phyloP scores from a whole-genome alignment of 441 rosid species.

The Bruguiera hainesii region DNA sequence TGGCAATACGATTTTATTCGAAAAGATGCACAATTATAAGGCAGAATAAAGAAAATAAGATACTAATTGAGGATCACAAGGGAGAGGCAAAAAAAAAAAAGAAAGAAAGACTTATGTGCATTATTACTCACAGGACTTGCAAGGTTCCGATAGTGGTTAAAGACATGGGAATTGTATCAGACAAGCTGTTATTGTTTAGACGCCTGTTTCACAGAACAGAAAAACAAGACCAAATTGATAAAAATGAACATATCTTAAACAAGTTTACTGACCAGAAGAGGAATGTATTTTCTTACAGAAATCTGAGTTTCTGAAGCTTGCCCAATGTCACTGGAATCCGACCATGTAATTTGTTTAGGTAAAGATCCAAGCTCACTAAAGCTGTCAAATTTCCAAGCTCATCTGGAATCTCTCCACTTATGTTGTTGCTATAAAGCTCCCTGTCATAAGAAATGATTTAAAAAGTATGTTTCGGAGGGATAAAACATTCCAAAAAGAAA shows the following conservation, averaged over 20 bases:
- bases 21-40: conserved; percentile 7
- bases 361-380: conserved; percentile 95
- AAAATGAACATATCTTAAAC: background rate
- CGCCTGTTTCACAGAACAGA: conserved; percentile 53
- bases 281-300: conserved; percentile 53
- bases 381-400: conserved; percentile 76
- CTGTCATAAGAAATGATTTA: conserved; percentile 37
- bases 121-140: conserved; percentile 85
- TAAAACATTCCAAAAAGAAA: no score
- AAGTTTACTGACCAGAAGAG: background rate
- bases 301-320: conserved; percentile 61
- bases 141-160: conserved; percentile 52
- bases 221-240: conserved; percentile 13
- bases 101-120: background rate
- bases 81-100: background rate
- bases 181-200: conserved; percentile 74
- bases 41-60: background rate
- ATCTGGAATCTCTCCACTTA: conserved; percentile 58
- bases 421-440: conserved; percentile 72
- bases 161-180: conserved; percentile 56
- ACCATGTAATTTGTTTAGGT: conserved; percentile 60
- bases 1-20: conserved; percentile 13
- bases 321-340: conserved; percentile 66
- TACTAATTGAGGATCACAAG: background rate
- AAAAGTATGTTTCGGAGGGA: background rate